Evolutionary conservation across 306 rosid species (phyloP), one percentile per base, ranked within the genome.

Genomic region (Sechiopsis laciniata): DNA sequence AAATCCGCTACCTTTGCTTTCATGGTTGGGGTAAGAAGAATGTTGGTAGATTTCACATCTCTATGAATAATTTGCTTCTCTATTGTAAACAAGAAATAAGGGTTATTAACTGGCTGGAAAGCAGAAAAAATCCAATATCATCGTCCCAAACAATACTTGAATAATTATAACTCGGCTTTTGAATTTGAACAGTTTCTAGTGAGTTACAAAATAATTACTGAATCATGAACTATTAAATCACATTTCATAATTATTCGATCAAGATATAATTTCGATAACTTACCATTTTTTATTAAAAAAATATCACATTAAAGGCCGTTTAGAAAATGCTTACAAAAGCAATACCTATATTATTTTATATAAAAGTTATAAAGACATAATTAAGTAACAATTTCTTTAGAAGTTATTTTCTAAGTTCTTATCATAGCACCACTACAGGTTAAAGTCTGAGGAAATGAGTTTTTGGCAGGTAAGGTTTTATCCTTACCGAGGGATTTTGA

Each of bases 1-100:
- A 95, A 95, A 83, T 95, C 99, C 11, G 97, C 95, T 32, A 95
- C 99, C 81, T 95, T 95, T 63, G 97, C 95, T 84, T 96, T 84
- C 99, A 95, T 89, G 85, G 77, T 89, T 77, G 89, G 96, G 10
- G 99, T 95, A 79, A 95, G 88, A 86, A 91, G 99, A 83, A 95
- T 89, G 89, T 95, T 95, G 82, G 99, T 89, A 8, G 99, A 84
- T 66, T 95, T 95, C 82, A 95, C 99, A 59, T 95, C 99, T 75
- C 99, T 85, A 77, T 95, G 99, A 83, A 95, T 95, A 73, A 95
- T 91, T 81, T 77, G 91, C 80, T 89, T 95, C 88, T 95, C 97
- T 95, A 85, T 82, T 16, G 76, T 62, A 65, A 68, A 79, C 74
- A 84, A 55, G 67, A 81, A 48, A 51, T 14, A 69, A 48, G 51